Evolutionary conservation across 148 eudicot genomes (phyloP).

Genomic region (Camellia granthamiana): DNA sequence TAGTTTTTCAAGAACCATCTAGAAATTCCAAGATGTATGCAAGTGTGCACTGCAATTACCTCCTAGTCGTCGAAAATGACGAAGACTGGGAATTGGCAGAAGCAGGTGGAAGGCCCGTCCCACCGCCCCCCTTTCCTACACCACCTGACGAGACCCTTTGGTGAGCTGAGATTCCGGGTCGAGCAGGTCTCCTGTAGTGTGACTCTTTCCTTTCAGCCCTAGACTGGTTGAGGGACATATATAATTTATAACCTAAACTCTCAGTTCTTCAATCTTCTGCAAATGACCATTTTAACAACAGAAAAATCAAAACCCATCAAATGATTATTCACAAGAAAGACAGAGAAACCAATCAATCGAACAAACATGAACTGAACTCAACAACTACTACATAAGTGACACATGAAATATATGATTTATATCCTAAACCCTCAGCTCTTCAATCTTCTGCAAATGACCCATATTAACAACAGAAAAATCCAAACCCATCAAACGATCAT

Average conservation of each 20-base stretch:
- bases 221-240: constrained; percentile 94
- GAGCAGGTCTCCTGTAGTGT: constrained; percentile 51
- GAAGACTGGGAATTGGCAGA: constrained; percentile 23
- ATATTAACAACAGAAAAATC: neutral
- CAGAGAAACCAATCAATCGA: neutral
- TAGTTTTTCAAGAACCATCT: neutral
- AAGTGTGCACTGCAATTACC: constrained; percentile 21
- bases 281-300: neutral
- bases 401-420: constrained; percentile 59
- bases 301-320: neutral
- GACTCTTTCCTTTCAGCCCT: constrained; percentile 74
- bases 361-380: neutral
- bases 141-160: constrained; percentile 48
- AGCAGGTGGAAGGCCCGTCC: constrained; percentile 51
- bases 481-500: neutral
- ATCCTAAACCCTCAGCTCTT: neutral
- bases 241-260: constrained; percentile 22
- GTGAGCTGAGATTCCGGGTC: constrained; percentile 50
- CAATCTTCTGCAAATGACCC: constrained; percentile 7
- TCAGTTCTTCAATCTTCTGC: constrained; percentile 12
- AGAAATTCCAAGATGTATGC: neutral
- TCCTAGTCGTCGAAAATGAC: constrained; percentile 23
- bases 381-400: neutral
- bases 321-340: neutral
- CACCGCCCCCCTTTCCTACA: constrained; percentile 40